Conservation (phyloP, 1,139 yeast genomes). For the Candida tetrigidarum region DNA sequence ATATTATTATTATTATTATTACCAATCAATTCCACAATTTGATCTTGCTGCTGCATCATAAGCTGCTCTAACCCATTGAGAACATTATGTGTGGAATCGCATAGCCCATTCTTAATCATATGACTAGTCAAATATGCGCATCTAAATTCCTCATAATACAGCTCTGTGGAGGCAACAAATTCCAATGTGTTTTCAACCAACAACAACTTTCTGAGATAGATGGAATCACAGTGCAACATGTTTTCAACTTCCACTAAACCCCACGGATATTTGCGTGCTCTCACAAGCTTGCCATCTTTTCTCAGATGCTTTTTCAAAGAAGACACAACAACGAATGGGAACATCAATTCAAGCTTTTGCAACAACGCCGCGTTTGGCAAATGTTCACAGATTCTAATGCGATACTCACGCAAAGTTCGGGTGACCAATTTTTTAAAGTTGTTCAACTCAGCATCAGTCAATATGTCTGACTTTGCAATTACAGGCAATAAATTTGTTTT, state of each 20-base stretch:
- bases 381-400: constrained; percentile 61
- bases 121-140: constrained; percentile 22
- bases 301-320: constrained; percentile 40
- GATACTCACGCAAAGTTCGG: constrained; percentile 46
- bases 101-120: neutral
- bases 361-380: constrained; percentile 35
- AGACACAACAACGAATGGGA: constrained; percentile 68
- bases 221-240: constrained; percentile 66
- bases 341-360: constrained; percentile 18
- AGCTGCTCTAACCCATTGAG: constrained; percentile 2
- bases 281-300: constrained; percentile 41
- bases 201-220: constrained; percentile 52
- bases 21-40: neutral
- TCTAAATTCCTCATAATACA: constrained; percentile 60
- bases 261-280: constrained; percentile 76
- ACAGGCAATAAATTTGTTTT: constrained; percentile 79
- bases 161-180: constrained; percentile 58
- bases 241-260: constrained; percentile 76
- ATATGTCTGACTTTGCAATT: constrained; percentile 74
- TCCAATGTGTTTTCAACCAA: constrained; percentile 62
- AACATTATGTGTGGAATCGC: neutral
- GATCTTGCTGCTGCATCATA: constrained; percentile 4
- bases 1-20: neutral
- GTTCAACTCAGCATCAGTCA: constrained; percentile 46
- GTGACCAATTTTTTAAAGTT: constrained; percentile 50